A percentile compares a stretch with the other conserved stretches of the same genome.
phyloP scores from a whole-genome alignment of 139 green algal species.

The Picochlorum sp. region DNA sequence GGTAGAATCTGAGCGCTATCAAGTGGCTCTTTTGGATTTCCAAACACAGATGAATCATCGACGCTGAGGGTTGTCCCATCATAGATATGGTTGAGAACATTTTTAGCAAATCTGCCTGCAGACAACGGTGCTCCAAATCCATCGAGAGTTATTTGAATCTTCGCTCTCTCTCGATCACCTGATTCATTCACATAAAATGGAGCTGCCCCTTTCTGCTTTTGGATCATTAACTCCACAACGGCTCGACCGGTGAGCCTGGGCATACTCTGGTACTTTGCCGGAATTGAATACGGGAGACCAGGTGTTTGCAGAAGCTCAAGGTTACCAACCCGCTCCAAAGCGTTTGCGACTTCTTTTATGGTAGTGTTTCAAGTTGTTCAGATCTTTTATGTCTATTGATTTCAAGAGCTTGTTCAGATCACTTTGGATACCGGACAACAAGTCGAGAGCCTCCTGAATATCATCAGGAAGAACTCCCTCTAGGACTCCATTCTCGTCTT shows the following conservation, averaged over 20 bases:
- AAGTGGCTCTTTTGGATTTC: conserved; percentile 9
- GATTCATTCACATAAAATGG: conserved; percentile 21
- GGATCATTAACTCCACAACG: conserved; percentile 40
- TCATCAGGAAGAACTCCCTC: conserved; percentile 27
- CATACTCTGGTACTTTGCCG: conserved; percentile 29
- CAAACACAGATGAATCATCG: conserved; percentile 17
- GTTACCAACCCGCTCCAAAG: conserved; percentile 43
- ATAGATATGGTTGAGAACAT: conserved; percentile 61
- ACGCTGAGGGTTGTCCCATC: conserved; percentile 26
- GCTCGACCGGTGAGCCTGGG: conserved; percentile 44
- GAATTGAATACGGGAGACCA: conserved; percentile 52
- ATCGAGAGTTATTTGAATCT: conserved; percentile 47
- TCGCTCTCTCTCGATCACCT: conserved; percentile 20
- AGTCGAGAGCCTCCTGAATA: conserved; percentile 1
- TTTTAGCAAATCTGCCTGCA: conserved; percentile 66
- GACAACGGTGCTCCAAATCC: conserved; percentile 70
- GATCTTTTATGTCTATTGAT: conserved; percentile 32
- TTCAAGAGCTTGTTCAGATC: conserved; percentile 19
- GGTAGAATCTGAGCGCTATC: conserved; percentile 32
- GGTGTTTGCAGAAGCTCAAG: conserved; percentile 75
- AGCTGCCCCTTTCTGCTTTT: conserved; percentile 6
- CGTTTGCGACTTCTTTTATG: conserved; percentile 36
- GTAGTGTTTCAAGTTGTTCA: no score
- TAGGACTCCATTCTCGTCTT: conserved; percentile 17
- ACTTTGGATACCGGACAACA: conserved; percentile 19